Conservation (phyloP, 768 basidiomycete species). For the Fistulinella prunicolor region DNA sequence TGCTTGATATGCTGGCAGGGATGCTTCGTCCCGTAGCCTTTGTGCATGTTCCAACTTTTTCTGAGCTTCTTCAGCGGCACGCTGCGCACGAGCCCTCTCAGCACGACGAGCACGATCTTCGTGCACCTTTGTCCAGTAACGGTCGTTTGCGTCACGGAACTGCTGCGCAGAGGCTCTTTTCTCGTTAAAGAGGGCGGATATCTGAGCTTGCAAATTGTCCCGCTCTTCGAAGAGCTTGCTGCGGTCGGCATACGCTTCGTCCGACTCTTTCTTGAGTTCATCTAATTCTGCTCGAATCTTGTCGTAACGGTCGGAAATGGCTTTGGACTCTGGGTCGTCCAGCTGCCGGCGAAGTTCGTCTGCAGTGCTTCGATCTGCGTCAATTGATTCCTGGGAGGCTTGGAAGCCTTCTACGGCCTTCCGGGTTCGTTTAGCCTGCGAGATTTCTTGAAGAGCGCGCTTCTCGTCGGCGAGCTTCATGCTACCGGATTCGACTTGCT, state of each 20-base stretch:
- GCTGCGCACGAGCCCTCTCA: slow-evolving; percentile 72
- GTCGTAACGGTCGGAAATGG: slow-evolving; percentile 76
- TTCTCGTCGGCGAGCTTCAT: slow-evolving; percentile 96
- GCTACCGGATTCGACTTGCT: slow-evolving; percentile 86
- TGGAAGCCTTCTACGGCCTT: slow-evolving; percentile 80
- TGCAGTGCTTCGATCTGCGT: slow-evolving; percentile 66
- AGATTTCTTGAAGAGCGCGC: slow-evolving; percentile 89
- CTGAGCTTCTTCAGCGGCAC: slow-evolving; percentile 70
- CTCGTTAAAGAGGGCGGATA: slow-evolving; percentile 68
- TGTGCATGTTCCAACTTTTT: slow-evolving; percentile 79
- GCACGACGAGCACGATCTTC: slow-evolving; percentile 86
- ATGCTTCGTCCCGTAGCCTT: slow-evolving; percentile 86
- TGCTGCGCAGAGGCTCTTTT: slow-evolving; percentile 71
- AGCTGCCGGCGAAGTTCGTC: slow-evolving; percentile 81
- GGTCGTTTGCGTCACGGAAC: slow-evolving; percentile 82
- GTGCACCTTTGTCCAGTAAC: slow-evolving; percentile 77
- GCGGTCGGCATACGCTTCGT: slow-evolving; percentile 79
- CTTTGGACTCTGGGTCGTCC: slow-evolving; percentile 88
- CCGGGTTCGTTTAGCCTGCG: slow-evolving; percentile 64
- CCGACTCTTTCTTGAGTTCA: slow-evolving; percentile 78
- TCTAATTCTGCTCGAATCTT: slow-evolving; percentile 82
- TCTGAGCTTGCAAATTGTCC: slow-evolving; percentile 61
- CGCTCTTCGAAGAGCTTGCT: slow-evolving; percentile 86
- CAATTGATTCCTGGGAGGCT: slow-evolving; percentile 74
- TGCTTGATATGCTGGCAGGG: slow-evolving; percentile 82